phyloP scores from a whole-genome alignment of 2,329 filamentous ascomycete genomes.

The Lasiodiplodia hormozganensis region DNA sequence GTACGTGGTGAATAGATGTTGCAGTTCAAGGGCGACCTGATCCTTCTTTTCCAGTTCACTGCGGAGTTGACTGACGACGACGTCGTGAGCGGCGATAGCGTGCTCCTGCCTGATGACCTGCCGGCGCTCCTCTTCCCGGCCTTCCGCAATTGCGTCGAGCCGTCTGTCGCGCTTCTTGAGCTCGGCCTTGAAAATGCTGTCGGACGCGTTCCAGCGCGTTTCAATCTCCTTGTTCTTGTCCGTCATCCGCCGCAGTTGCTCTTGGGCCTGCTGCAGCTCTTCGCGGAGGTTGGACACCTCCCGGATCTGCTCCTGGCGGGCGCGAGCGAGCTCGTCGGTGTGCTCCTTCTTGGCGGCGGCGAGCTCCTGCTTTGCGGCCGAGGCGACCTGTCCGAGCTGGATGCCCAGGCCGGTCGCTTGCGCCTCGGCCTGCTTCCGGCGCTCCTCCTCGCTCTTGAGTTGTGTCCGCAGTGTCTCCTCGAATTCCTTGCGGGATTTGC shows the following conservation, averaged over 20 bases:
- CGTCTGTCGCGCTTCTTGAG: slow-evolving; percentile 21
- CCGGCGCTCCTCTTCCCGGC: slow-evolving; percentile 10
- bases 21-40: slow-evolving; percentile 1
- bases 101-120: slow-evolving; percentile 6
- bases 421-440: slow-evolving; percentile 25
- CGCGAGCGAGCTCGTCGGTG: slow-evolving; percentile 15
- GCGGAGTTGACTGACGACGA: slow-evolving; percentile 25
- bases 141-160: slow-evolving; percentile 10
- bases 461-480: slow-evolving; percentile 25
- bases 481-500: slow-evolving; percentile 26
- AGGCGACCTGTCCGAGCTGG: slow-evolving; percentile 24
- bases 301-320: slow-evolving; percentile 6
- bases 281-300: slow-evolving; percentile 22
- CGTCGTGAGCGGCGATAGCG: slow-evolving; percentile 23
- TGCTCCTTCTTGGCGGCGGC: slow-evolving; percentile 23
- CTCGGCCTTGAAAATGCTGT: slow-evolving; percentile 18
- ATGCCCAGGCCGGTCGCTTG: slow-evolving; percentile 26
- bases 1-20: slow-evolving; percentile 12
- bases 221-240: slow-evolving; percentile 27
- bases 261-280: slow-evolving; percentile 21
- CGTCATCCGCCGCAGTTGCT: slow-evolving; percentile 18
- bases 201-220: slow-evolving; percentile 22
- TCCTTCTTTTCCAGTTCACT: slow-evolving; percentile 26
- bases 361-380: slow-evolving; percentile 17
- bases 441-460: slow-evolving; percentile 26